Conservation (phyloP, 2,329 filamentous ascomycete genomes). For the Sclerotinia sclerotiorum region DNA sequence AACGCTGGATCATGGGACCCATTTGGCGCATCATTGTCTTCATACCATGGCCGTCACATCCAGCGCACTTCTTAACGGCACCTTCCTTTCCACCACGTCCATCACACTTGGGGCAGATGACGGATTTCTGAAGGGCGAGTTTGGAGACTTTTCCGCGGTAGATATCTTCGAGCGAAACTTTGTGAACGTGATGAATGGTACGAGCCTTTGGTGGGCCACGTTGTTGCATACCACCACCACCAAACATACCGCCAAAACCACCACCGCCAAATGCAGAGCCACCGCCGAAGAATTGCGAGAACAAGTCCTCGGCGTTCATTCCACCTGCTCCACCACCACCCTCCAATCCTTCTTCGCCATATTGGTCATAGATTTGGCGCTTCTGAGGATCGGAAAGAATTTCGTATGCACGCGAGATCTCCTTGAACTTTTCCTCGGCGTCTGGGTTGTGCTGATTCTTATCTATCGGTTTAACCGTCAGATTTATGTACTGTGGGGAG, state of each 20-base stretch:
- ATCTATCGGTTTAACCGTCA: slow-evolving; percentile 53
- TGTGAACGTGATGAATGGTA: slow-evolving; percentile 97
- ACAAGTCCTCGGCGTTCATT: slow-evolving; percentile 95
- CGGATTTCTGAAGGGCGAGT: slow-evolving; percentile 92
- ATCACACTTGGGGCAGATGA: slow-evolving; percentile 94
- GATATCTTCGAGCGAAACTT: slow-evolving; percentile 95
- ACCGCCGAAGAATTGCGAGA: slow-evolving; percentile 92
- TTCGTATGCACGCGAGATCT: slow-evolving; percentile 94
- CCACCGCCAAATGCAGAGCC: slow-evolving; percentile 66
- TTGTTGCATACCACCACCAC: slow-evolving; percentile 65
- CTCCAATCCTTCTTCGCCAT: slow-evolving; percentile 95
- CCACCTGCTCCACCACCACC: slow-evolving; percentile 76
- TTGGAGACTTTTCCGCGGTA: slow-evolving; percentile 98
- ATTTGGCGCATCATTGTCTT: slow-evolving; percentile 99
- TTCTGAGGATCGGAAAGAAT: slow-evolving; percentile 90
- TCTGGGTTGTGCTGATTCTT: slow-evolving; percentile 95
- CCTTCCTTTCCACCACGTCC: slow-evolving; percentile 96
- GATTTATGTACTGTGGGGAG: not conserved
- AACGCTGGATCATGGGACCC: slow-evolving; percentile 99
- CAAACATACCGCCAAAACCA: slow-evolving; percentile 73
- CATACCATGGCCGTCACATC: slow-evolving; percentile 94
- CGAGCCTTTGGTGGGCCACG: slow-evolving; percentile 84
- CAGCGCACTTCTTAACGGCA: slow-evolving; percentile 87
- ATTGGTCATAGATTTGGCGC: slow-evolving; percentile 90
- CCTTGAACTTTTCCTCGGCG: slow-evolving; percentile 98